Base-by-base conservation (phyloP, 176 grass and related monocot genomes). In the Musa itinerans region DNA sequence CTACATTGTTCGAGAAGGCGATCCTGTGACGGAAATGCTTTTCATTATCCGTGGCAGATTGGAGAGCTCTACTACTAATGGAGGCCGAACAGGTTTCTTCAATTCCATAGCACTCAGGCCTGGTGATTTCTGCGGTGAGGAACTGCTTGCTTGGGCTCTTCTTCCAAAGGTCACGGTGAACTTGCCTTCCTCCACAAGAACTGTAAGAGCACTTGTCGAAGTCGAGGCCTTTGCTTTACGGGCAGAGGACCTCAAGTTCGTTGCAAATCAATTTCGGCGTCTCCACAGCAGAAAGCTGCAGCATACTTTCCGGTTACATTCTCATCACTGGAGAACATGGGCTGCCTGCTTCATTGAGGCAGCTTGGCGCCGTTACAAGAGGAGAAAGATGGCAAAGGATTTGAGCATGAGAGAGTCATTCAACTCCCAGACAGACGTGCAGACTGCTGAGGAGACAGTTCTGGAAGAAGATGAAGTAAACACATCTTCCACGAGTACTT, bases 281-380 rank as follows among this genome's bases (percentile, higher is more conserved):
- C 83, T 97, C 10, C 93, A 97, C 79, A 97, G 93, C 87, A 97
- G 83, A 84, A 97, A 97, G 53, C 87, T 97, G 22, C 90, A 97
- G 75, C 93, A 97, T 74, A 97, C 93, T 1, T 97, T 97, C 83
- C 81, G 93, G 81, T 92, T 90, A 62, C 90, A 92, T 77, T 96
- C 93, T 9, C 89, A 96, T 74, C 90, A 92, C 22, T 96, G 89
- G 93, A 85, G 81, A 71, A 76, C 86, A 21, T 96, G 93, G 93
- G 93, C 78, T 16, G 88, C 93, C 67, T 90, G 93, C 86, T 97
- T 90, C 75, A 90, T 97, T 75, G 90, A 97, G 82, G 90, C 93
- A 0, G 90, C 90, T 0, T 97, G 93, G 93, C 83, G 88, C 26
- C 90, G 92, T 56, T 86, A 85, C 82, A 83, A 90, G 77, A 84